Conservation (phyloP, 2,329 filamentous ascomycete genomes). For the Periconia sp. region DNA sequence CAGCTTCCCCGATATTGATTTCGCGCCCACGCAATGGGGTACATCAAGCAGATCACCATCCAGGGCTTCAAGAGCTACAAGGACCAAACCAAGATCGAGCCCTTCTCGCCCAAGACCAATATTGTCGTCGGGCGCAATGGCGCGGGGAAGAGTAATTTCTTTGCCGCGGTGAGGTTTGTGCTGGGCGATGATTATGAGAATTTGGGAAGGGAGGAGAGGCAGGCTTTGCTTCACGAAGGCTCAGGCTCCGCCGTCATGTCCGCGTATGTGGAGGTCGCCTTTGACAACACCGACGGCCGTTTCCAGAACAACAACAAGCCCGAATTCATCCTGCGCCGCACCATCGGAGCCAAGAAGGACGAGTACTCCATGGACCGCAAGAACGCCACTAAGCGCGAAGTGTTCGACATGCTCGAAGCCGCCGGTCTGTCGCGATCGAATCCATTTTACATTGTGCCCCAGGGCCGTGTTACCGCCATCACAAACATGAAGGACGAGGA, state of each 20-base stretch:
- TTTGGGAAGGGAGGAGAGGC: conserved; percentile 93
- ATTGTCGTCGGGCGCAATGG: conserved; percentile 99
- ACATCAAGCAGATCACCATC: conserved; percentile 99
- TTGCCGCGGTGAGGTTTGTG: conserved; percentile 97
- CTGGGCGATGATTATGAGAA: conserved; percentile 96
- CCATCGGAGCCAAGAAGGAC: conserved; percentile 96
- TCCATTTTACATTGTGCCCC: conserved; percentile 98
- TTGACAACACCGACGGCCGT: conserved; percentile 94
- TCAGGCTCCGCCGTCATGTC: conserved; percentile 98
- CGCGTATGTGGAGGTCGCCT: conserved; percentile 98
- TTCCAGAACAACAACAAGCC: conserved; percentile 92
- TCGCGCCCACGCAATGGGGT: conserved; percentile 44
- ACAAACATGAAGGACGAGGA: conserved; percentile 99
- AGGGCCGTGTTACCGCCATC: conserved; percentile 90
- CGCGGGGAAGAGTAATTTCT: conserved; percentile 99
- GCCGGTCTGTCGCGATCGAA: conserved; percentile 97
- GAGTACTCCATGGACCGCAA: conserved; percentile 98
- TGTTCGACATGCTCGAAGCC: conserved; percentile 92
- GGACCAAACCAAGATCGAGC: conserved; percentile 97
- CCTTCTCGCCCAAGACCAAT: conserved; percentile 96
- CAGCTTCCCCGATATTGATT: not conserved
- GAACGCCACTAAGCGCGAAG: conserved; percentile 90
- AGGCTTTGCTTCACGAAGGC: conserved; percentile 95
- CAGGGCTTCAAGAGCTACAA: conserved; percentile 99
- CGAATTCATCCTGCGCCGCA: conserved; percentile 86